Evolutionary conservation across 1,284 basidiomycete genomes (phyloP), one percentile per base, ranked within the genome.

Genomic region (Trametes versicolor): DNA sequence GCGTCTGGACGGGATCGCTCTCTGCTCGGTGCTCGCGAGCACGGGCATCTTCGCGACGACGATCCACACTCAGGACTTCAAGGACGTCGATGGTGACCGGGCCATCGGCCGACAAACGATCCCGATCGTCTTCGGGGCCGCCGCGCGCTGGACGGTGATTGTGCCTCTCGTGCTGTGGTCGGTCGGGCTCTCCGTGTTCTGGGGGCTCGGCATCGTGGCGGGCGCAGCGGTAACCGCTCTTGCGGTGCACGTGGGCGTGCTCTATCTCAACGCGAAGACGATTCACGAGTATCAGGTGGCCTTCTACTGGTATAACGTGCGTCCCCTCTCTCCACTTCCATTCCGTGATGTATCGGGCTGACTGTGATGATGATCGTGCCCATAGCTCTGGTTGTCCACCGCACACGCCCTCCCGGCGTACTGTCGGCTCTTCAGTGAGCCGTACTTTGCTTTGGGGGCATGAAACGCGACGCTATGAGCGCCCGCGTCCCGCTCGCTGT

Each of bases 31-130:
- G 19, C 54, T 47, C 59, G 58, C 58, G 41, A 69, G 68, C 50
- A 62, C 63, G 10, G 61, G 64, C 13, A 67, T 78, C 23, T 67
- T 76, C 29, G 58, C 72, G n/a, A 78, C 76, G 4, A 79, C 77
- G 0, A 72, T 73, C 37, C 74, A 75, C 41, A 66, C 73, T 9
- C 74, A 78, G 64, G 78, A 79, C 56, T 78, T 78, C 69, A 71
- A 73, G 53, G 78, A 79, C 58, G 67, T 70, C 5, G 64, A 68
- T n/a, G 78, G 78, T 2, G 78, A 79, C 56, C 58, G 60, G 8
- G 53, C 67, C 17, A 63, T 73, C 8, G 74, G 75, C 12, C 68
- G 78, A 21, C 57, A 50, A 5, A 79, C 78, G 4, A 64, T 79
- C 19, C 77, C 77, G 0, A 76, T 79, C 48, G 65, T 73, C 10